Evolutionary conservation across 257 asterid genomes (phyloP), one percentile per base, ranked within the genome.

Genomic region (Paraleonurus japonicus): DNA sequence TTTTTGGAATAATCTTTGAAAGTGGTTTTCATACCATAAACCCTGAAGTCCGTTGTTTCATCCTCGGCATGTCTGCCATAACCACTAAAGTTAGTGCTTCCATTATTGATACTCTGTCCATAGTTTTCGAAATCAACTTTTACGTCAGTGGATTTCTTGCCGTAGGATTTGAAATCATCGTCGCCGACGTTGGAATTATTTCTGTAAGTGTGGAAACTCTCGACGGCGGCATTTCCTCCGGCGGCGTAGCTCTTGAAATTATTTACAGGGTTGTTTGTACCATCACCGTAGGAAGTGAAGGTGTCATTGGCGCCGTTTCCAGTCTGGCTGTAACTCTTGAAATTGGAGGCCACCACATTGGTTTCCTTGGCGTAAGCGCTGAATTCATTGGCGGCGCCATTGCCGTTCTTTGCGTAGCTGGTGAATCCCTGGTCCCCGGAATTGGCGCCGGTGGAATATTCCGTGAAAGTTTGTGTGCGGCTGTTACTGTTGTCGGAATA

Each of bases 351-450:
- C 3, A 92, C 27, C 59, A 81, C 94, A 48, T 92, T 92, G 0
- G 94, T 43, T 30, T 35, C 33, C 0, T 51, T 72, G 7, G 89
- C 94, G 65, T 89, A 92, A 64, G 70, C 72, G 6, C 45, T 63
- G 84, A 92, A 92, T 4, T 50, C 82, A 9, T 76, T 84, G 24
- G 4, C 69, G 10, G 87, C 89, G 27, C 89, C 90, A 62, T 89
- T 89, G 8, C 87, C 87, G 59, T 81, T 87, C 47, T 89, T 81
- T 27, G 88, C 95, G 62, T 92, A 92, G 82, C 80, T 80, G 22
- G 77, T 74, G 75, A 92, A 92, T 0, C 45, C 26, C 70, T 89
- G 74, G 69, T 75, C 80, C 3, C 98, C 98, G 10, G 90, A 48
- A 59, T 86, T 92, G 0, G 85, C 80, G 0, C 37, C 7, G 0